Evolutionary conservation across 345 rosid genomes (phyloP), one percentile per base, ranked within the genome.

Genomic region (Eucalyptus pumila): DNA sequence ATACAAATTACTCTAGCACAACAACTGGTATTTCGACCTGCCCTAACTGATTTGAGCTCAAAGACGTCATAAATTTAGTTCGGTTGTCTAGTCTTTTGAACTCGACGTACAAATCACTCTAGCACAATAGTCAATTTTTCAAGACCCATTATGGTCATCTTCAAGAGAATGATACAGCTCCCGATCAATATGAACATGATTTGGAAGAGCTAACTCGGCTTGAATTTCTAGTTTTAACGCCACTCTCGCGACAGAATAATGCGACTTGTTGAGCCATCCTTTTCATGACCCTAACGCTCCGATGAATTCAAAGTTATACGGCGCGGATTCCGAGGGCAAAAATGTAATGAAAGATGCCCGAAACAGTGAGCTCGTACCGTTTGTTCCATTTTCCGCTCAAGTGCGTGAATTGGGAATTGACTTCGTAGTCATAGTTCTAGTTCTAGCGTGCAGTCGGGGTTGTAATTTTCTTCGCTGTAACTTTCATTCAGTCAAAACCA

Each of bases 1-100:
- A 13, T 30, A 62, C 8, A 11, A 30, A 62, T 27, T 30, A 62
- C 8, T 30, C 8, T 13, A 27, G 69, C 69, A 12, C 16, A 30
- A 62, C 0, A 10, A 2, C 3, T 2, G 0, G 6, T 11, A 24
- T 24, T 23, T 24, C 6, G 13, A 56, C 12, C 0, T 8, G 0
- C 0, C 58, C 2, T 52, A 0, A 52, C 0, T 8, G 58, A 21
- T 52, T 52, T 8, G 26, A 21, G 58, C 1, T 52, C 24, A 52
- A 52, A 52, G 26, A 2, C 26, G 0, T 52, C 26, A 21, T 52
- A 52, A 65, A 62, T 30, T 62, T 4, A 30, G 37, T 30, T 62
- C 5, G 3, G 2, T 4, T 8, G 2, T 62, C 72, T 14, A 2
- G 5, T 14, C 9, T 62, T 30, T 30, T 3, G 37, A 62, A n/a